Evolutionary conservation across 1,284 basidiomycete genomes (phyloP).

Genomic region (Porogramme epimiltina): DNA sequence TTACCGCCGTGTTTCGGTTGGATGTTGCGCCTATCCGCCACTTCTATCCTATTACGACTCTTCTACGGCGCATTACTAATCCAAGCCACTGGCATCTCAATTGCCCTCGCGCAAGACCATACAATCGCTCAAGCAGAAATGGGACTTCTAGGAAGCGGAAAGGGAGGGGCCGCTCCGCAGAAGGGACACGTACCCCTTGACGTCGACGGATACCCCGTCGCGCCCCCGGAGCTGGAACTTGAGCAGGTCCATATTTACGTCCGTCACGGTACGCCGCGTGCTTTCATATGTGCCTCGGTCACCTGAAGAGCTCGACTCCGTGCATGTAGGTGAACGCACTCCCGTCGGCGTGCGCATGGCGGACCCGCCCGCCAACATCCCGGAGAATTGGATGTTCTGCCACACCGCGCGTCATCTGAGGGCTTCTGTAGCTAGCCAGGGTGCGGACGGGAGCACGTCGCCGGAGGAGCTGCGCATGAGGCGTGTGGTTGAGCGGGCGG

Average conservation of each 20-base stretch:
- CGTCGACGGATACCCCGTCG: conserved; percentile 58
- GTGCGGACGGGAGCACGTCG: conserved; percentile 8
- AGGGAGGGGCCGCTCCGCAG: background rate
- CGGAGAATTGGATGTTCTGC: conserved; percentile 73
- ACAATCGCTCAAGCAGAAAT: background rate
- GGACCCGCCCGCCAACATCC: conserved; percentile 63
- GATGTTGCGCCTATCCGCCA: conserved; percentile 14
- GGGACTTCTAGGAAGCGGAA: conserved; percentile 9
- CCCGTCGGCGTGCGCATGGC: conserved; percentile 69
- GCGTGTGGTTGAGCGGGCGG: conserved; percentile 55
- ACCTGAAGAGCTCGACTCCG: too few relatives aligned
- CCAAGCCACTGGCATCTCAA: conserved; percentile 1
- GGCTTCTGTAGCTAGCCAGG: conserved; percentile 44
- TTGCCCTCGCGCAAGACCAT: conserved; percentile 4
- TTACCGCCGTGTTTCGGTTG: conserved; percentile 1
- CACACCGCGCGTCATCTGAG: conserved; percentile 56
- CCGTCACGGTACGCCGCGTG: conserved; percentile 61
- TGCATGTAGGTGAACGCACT: conserved; percentile 64
- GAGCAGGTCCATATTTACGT: conserved; percentile 77
- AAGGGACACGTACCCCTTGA: conserved; percentile 46
- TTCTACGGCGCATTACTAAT: conserved; percentile 18
- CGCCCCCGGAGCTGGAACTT: conserved; percentile 56
- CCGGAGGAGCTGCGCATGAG: conserved; percentile 28
- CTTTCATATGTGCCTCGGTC: conserved; percentile 2
- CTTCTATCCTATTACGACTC: conserved; percentile 11